Conservation (phyloP, 805 yeast genomes). For the Nadsonia fulvescens region DNA sequence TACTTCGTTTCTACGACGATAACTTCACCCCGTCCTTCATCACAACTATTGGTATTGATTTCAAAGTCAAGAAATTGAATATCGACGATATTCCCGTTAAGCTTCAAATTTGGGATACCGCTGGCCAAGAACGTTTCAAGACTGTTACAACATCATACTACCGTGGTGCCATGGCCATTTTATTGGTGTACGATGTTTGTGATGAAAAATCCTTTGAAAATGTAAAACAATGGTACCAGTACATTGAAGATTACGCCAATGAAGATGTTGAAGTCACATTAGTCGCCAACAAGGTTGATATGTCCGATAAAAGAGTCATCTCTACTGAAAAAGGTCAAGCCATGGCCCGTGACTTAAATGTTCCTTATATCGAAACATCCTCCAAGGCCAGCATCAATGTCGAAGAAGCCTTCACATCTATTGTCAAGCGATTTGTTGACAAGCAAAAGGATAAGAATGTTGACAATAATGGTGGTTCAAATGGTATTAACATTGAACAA, state of each 20-base stretch:
- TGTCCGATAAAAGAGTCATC: slow-evolving; percentile 72
- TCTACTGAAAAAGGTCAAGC: slow-evolving; percentile 79
- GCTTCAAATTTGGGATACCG: slow-evolving; percentile 97
- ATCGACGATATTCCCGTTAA: slow-evolving; percentile 84
- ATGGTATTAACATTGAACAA: slow-evolving; percentile 11
- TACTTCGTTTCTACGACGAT: slow-evolving; percentile 87
- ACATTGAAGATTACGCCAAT: slow-evolving; percentile 90
- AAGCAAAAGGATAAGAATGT: slow-evolving; percentile 54
- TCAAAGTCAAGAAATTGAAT: slow-evolving; percentile 91
- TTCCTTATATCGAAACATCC: slow-evolving; percentile 89
- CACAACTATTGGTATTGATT: slow-evolving; percentile 95
- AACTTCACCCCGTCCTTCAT: slow-evolving; percentile 92
- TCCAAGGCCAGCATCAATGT: slow-evolving; percentile 90
- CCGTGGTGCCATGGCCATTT: slow-evolving; percentile 97
- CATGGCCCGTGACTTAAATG: slow-evolving; percentile 67
- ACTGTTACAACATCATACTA: slow-evolving; percentile 95
- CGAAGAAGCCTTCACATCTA: slow-evolving; percentile 75
- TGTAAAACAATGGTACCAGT: slow-evolving; percentile 86
- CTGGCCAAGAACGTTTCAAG: slow-evolving; percentile 96
- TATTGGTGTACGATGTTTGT: slow-evolving; percentile 91
- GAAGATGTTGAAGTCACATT: slow-evolving; percentile 88
- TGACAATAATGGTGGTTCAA: slow-evolving; percentile 18
- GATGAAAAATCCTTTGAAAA: slow-evolving; percentile 91
- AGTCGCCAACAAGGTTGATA: slow-evolving; percentile 94
- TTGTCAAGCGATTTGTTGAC: slow-evolving; percentile 73